These are phyloP conservation scores for Acacia concinna DNA, from an alignment of 331 rosid species.

Conservation along the genomic window DNA sequence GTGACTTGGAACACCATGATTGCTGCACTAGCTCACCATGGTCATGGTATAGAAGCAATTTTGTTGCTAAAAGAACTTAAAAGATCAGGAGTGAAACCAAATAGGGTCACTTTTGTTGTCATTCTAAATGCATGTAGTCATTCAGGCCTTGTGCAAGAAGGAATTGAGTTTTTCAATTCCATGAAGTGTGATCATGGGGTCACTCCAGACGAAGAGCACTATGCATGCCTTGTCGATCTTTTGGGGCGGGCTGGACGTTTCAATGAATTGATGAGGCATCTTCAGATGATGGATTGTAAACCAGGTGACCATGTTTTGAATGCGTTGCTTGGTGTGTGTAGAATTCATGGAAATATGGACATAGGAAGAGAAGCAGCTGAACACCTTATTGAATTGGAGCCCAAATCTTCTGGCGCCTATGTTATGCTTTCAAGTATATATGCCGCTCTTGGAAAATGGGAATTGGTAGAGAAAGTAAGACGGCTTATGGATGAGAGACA, in stretches of 20 bases:
- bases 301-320: neutral
- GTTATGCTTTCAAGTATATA: neutral
- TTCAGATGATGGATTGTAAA: neutral
- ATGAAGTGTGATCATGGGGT: neutral
- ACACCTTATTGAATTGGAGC: neutral
- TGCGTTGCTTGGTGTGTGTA: neutral
- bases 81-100: neutral
- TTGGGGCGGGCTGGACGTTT: neutral
- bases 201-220: neutral
- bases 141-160: neutral
- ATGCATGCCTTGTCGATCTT: neutral
- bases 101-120: neutral
- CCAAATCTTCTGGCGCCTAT: neutral
- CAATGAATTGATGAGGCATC: neutral
- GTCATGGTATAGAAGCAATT: neutral
- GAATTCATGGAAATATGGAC: neutral
- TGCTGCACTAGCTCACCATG: slow-evolving; percentile 3
- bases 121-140: neutral
- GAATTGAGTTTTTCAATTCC: neutral
- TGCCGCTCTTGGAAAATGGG: neutral
- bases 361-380: neutral
- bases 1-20: slow-evolving; percentile 1
- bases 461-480: neutral
- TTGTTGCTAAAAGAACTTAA: neutral
- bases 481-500: neutral